phyloP scores from a whole-genome alignment of 805 yeast genomes.

The Schwanniomyces polymorphus region DNA sequence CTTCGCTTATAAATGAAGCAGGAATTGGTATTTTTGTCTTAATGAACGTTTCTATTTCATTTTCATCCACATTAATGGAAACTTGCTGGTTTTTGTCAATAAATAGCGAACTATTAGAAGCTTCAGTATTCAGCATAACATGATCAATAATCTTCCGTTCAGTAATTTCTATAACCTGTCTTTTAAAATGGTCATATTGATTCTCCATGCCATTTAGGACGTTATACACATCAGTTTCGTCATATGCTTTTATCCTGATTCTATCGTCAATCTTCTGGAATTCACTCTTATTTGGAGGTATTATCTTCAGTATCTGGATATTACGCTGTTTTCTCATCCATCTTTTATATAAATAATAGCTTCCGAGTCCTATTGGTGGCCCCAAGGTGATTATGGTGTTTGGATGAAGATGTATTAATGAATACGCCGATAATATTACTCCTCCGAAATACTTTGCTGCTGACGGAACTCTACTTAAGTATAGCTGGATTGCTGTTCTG shows the following conservation, averaged over 20 bases:
- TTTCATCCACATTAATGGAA: constrained; percentile 18
- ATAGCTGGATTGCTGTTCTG: constrained; percentile 20
- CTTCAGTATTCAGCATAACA: constrained; percentile 12
- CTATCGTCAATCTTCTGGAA: constrained; percentile 6
- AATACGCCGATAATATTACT: constrained; percentile 22
- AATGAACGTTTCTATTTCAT: constrained; percentile 25
- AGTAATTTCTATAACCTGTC: constrained; percentile 23
- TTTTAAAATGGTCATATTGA: constrained; percentile 34
- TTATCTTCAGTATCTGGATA: constrained; percentile 14
- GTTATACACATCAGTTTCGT: constrained; percentile 29
- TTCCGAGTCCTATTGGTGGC: constrained; percentile 34
- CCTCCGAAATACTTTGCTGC: constrained; percentile 27
- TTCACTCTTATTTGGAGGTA: constrained; percentile 3
- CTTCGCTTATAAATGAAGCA: constrained; percentile 7
- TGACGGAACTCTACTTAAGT: constrained; percentile 26
- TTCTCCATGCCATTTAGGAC: constrained; percentile 36
- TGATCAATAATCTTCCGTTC: constrained; percentile 27
- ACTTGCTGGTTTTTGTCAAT: constrained; percentile 36
- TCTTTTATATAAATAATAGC: constrained; percentile 20
- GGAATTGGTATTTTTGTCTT: constrained; percentile 12
- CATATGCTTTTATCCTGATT: constrained; percentile 26
- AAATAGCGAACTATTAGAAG: constrained; percentile 10
- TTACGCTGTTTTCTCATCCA: constrained; percentile 10
- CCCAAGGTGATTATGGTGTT: constrained; percentile 31
- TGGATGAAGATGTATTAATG: constrained; percentile 36